A percentile compares a stretch with the other conserved stretches of the same genome.
These are phyloP conservation scores for Circinella minor DNA, from an alignment of 371 early-diverging fungal genomes.

Conservation along the genomic window DNA sequence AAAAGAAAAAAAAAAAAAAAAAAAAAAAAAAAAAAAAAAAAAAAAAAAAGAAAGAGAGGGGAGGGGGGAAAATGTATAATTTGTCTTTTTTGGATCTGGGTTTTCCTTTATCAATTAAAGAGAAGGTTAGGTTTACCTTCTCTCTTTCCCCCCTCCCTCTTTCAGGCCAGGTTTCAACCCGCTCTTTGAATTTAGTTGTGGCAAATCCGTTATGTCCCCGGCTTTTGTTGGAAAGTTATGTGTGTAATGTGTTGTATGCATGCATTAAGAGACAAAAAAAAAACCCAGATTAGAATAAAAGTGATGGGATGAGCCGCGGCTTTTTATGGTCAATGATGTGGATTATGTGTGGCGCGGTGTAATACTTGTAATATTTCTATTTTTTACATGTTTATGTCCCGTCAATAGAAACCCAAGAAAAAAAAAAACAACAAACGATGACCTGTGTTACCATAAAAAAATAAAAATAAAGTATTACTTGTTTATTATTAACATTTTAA, in stretches of 20 bases:
- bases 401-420: background rate
- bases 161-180: background rate
- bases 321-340: too few relatives aligned
- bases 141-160: too few relatives aligned
- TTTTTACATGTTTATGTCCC: too few relatives aligned
- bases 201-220: background rate
- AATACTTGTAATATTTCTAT: too few relatives aligned
- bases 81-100: background rate
- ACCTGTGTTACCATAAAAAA: background rate
- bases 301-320: too few relatives aligned
- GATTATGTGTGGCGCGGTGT: too few relatives aligned
- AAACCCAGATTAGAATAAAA: background rate
- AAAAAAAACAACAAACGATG: background rate
- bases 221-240: background rate
- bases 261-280: background rate
- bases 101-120: too few relatives aligned
- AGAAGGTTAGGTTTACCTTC: too few relatives aligned
- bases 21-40: background rate
- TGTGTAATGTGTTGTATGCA: background rate
- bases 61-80: too few relatives aligned
- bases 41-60: background rate
- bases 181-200: background rate
- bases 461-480: too few relatives aligned
- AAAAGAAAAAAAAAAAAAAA: constrained; percentile 10
- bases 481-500: background rate